Evolutionary conservation across 2,329 filamentous ascomycete species (phyloP), one percentile per base, ranked within the genome.

Genomic region (Fusarium duplospermum): DNA sequence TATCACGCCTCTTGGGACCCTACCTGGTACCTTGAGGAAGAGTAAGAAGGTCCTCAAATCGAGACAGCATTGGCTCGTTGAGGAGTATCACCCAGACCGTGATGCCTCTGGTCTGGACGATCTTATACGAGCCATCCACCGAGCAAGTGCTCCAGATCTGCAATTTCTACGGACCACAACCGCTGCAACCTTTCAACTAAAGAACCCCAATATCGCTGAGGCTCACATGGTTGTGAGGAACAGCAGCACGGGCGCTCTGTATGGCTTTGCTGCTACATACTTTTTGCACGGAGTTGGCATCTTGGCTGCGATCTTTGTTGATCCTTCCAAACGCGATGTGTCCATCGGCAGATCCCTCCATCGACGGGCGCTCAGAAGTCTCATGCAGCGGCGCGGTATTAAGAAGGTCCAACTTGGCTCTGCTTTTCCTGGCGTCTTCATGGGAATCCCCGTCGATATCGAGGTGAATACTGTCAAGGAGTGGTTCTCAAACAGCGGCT

Each of bases 61-160:
- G n/a, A 91, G 94, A 69, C 95, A 98, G 79, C 94, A 97, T 77
- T 98, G 96, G 96, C 90, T 98, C 2, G 95, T 98, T 0, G 96
- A 98, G 79, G 91, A 90, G 54, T 98, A 95, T 84, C 93, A 95
- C 77, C 91, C 92, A 67, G 91, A 94, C 42, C 89, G 95, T 65
- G 96, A 98, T 79, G 86, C 88, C 2, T 85, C 89, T 57, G 93
- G 91, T 0, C 86, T 98, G 7, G 91, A 96, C 68, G 91, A 90
- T n/a, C 87, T 98, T 10, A 87, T 98, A 57, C 89, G 89, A 64
- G 87, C 90, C 4, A 87, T 96, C 4, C 90, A 93, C 54, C 91
- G 93, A 68, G 89, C 89, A 22, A 90, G 89, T 61, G 87, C 90
- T 1, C 91, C 92, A 0, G 90, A 89, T 36, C 87, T 94, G 52